A percentile compares a stretch with the other conserved stretches of the same genome.
phyloP scores from a whole-genome alignment of 2,329 filamentous ascomycete species.

The Podosphaera fusca region DNA sequence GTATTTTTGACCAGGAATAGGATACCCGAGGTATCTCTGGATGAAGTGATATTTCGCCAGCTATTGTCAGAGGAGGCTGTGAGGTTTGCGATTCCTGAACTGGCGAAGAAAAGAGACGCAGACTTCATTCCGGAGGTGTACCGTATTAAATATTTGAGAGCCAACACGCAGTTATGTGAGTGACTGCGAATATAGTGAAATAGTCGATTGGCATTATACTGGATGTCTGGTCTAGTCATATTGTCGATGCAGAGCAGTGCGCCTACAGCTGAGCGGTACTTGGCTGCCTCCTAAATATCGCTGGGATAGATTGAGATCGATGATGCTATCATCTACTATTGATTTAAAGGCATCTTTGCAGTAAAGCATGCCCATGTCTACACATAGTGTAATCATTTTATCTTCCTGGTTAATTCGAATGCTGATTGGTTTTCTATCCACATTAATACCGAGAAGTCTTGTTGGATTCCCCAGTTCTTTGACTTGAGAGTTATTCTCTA shows the following conservation, averaged over 20 bases:
- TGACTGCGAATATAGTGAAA: neutral
- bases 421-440: neutral
- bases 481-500: neutral
- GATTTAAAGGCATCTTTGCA: neutral
- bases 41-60: neutral
- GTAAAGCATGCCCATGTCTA: neutral
- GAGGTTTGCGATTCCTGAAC: neutral
- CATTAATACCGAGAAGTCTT: neutral
- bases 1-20: neutral
- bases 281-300: neutral
- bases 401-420: neutral
- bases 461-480: neutral
- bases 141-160: too few relatives aligned
- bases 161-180: neutral
- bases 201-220: neutral
- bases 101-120: slow-evolving; percentile 1
- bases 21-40: neutral
- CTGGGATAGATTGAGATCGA: neutral
- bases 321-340: neutral
- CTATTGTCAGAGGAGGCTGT: neutral
- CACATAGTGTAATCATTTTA: neutral
- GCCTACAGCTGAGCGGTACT: neutral
- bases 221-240: neutral
- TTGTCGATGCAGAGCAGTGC: neutral
- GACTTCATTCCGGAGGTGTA: neutral